Evolutionary conservation across 371 early-diverging fungal genomes (phyloP), one percentile per base, ranked within the genome.

Genomic region (Haplosporangium sp.): DNA sequence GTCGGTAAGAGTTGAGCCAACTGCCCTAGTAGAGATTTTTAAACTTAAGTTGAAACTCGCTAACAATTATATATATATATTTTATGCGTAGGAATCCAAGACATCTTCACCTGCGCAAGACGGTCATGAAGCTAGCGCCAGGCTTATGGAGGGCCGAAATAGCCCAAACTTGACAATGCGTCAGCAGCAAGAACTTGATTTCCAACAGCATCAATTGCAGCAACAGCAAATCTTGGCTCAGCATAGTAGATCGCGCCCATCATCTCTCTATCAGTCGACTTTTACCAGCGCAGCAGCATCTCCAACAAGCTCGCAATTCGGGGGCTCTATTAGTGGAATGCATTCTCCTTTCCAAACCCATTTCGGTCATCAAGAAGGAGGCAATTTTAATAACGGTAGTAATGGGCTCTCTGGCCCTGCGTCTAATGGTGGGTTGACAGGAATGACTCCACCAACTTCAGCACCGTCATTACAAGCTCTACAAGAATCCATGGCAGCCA

Each of bases 191-290:
- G 81, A 81, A n/a, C 47, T 74, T 20, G 75, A 81, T 17, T 68
- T 39, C 13, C 81, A 71, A 50, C 79, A 78, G n/a, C 79, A 78
- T 35, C 75, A 74, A 47, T 57, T 81, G 42, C 75, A 78, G 50
- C 75, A 74, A n/a, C 81, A 81, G 40, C 74, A 74, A 39, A 79
- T 74, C 13, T 61, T 79, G 62, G 74, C 81, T 1, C 79, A 78
- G 45, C 79, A 78, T 40, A 69, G 35, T 38, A 71, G 81, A 48
- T 74, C 81, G 1, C 74, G 81, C 27, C 81, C 81, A 10, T 27
- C 75, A 0, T 81, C 81, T 1, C 34, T 74, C 2, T 81, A 81
- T 50, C 79, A 79, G 48, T 34, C 81, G 2, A 40, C 58, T 0
- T 38, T 61, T 5, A 10, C 69, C 11, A 50, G 50, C 39, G 35